These are phyloP conservation scores for Lepiota venenata DNA, from an alignment of 768 basidiomycete species.

Conservation along the genomic window DNA sequence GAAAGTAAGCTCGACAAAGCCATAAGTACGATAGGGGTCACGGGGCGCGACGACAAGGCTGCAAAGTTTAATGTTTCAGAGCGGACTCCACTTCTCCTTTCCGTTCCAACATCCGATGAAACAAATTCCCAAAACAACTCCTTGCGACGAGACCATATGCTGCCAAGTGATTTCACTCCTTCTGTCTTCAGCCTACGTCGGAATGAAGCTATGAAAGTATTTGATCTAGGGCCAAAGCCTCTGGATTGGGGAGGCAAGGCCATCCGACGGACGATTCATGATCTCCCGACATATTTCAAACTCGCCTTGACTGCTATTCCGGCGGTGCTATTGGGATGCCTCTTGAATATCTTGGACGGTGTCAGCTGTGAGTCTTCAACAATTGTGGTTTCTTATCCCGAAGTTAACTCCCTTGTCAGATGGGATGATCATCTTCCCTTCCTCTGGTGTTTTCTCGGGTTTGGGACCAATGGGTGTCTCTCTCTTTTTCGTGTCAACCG, in stretches of 20 bases:
- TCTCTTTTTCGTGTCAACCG: constrained; percentile 89
- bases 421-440: constrained; percentile 96
- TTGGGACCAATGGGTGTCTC: constrained; percentile 91
- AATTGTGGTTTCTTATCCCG: neutral
- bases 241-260: constrained; percentile 9
- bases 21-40: constrained; percentile 3
- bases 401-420: constrained; percentile 37
- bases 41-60: neutral
- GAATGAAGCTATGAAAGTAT: neutral
- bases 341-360: constrained; percentile 92
- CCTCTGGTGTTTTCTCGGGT: constrained; percentile 70
- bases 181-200: neutral
- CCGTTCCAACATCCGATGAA: neutral
- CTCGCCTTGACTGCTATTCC: constrained; percentile 56
- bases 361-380: constrained; percentile 67
- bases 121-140: neutral
- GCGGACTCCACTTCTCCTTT: constrained; percentile 3
- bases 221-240: neutral
- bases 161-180: neutral
- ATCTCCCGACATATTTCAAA: constrained; percentile 18
- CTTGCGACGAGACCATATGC: neutral
- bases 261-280: constrained; percentile 5
- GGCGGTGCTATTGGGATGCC: constrained; percentile 76
- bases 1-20: neutral
- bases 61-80: neutral